Percentiles rank a stretch among this genome's conserved stretches.
These are phyloP conservation scores for Aegilops sharonensis DNA, from an alignment of 176 grass and related monocot genomes.

Conservation along the genomic window DNA sequence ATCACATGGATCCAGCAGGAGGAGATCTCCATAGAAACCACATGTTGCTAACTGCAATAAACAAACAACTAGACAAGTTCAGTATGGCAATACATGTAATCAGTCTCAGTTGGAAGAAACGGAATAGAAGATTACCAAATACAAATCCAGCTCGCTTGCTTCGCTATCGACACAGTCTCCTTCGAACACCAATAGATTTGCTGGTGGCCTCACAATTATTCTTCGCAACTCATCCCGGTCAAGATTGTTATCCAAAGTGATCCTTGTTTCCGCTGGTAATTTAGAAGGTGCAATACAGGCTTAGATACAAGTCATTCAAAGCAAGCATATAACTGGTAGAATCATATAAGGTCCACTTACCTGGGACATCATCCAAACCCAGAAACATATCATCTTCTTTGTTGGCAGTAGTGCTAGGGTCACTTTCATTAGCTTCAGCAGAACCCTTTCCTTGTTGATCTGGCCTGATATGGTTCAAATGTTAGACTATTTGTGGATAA, in stretches of 20 bases:
- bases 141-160: slow-evolving; percentile 74
- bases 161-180: slow-evolving; percentile 84
- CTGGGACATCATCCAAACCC: slow-evolving; percentile 88
- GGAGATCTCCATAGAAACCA: slow-evolving; percentile 86
- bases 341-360: slow-evolving; percentile 36
- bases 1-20: slow-evolving; percentile 81
- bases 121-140: slow-evolving; percentile 67
- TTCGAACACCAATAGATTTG: slow-evolving; percentile 98
- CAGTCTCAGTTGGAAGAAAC: slow-evolving; percentile 18
- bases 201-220: slow-evolving; percentile 62
- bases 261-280: slow-evolving; percentile 68
- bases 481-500: slow-evolving; percentile 15
- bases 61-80: slow-evolving; percentile 40
- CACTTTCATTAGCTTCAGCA: slow-evolving; percentile 49
- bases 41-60: slow-evolving; percentile 79
- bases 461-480: slow-evolving; percentile 49
- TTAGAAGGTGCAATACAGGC: slow-evolving; percentile 19
- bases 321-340: background rate
- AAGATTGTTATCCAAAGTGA: slow-evolving; percentile 48
- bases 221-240: slow-evolving; percentile 49
- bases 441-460: slow-evolving; percentile 66
- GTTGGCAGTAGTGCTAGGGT: slow-evolving; percentile 30
- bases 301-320: slow-evolving; percentile 12
- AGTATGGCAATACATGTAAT: slow-evolving; percentile 28
- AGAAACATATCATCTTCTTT: slow-evolving; percentile 71